Base-by-base conservation (phyloP, 495 filamentous ascomycete species). In the Letharia lupina region DNA sequence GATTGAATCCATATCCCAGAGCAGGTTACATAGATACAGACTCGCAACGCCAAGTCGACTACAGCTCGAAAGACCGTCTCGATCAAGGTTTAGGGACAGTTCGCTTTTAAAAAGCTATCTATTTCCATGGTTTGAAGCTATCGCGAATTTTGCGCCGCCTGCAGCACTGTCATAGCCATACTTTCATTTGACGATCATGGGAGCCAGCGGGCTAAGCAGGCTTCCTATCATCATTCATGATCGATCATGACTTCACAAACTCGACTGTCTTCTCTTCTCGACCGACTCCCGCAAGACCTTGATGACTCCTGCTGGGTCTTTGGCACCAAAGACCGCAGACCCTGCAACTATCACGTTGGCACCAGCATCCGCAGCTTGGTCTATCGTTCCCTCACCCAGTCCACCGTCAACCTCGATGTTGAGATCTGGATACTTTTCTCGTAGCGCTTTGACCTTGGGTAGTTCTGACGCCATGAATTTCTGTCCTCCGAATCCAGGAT, bases 371-470 rank as follows among this genome's bases (percentile, higher is more conserved):
- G 95, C 95, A 7, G 93, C 95, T 75, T 91, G 87, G 72, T 95
- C 93, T 71, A 98, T 91, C 3, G 95, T 98, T 61, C 87, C 87
- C 58, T 89, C 82, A 4, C 91, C 91, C 44, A 98, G 73, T 10
- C 94, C 94, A 50, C 94, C 94, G 75, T 98, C 94, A 39, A 98
- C 94, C 76, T 98, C 94, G 71, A 98, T 98, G 78, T 96, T 91
- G 58, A 98, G 76, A 7, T 93, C 82, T 8, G 94, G 94, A 75
- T 96, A 98, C 57, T 86, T 84, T 73, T 87, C 78, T 61, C 95
- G 85, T 71, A 98, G 80, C 57, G 87, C 90, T 61, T 84, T 74
- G 42, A 98, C 95, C 77, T 98, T 98, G 69, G 94, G 95, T 70
- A 98, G 83, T 75, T 95, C 90, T 7, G 88, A 89, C 8, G 91